phyloP scores from a whole-genome alignment of 2,329 filamentous ascomycete species.

The Talaromyces sp. region DNA sequence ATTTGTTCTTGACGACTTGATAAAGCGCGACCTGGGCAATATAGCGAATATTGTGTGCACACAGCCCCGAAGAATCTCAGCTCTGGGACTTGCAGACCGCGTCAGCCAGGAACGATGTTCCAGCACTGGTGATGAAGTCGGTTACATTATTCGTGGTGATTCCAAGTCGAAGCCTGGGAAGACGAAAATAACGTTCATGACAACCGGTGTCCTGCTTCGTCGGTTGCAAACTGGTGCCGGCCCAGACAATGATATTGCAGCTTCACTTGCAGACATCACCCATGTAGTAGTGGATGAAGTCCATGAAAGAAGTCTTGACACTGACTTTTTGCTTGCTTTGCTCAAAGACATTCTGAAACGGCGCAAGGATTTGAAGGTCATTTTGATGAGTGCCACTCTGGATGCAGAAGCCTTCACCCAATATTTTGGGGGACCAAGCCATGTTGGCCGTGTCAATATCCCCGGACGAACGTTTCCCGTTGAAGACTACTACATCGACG shows the following conservation, averaged over 20 bases:
- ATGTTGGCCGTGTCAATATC: slow-evolving; percentile 79
- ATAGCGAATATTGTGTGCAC: slow-evolving; percentile 90
- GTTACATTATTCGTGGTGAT: slow-evolving; percentile 87
- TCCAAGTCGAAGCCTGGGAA: slow-evolving; percentile 63
- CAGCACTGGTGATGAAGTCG: slow-evolving; percentile 77
- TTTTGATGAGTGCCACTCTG: slow-evolving; percentile 94
- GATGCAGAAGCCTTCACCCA: slow-evolving; percentile 78
- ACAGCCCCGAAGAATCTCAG: slow-evolving; percentile 89
- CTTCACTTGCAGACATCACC: slow-evolving; percentile 80
- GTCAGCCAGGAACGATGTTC: slow-evolving; percentile 88
- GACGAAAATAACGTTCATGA: slow-evolving; percentile 93
- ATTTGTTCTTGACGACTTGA: slow-evolving; percentile 89
- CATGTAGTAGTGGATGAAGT: slow-evolving; percentile 96
- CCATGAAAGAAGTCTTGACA: slow-evolving; percentile 90
- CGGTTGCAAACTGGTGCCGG: slow-evolving; percentile 87
- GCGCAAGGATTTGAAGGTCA: slow-evolving; percentile 75
- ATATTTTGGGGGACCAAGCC: slow-evolving; percentile 70
- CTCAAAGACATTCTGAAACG: slow-evolving; percentile 72
- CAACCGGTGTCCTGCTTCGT: slow-evolving; percentile 84
- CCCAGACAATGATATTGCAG: slow-evolving; percentile 69
- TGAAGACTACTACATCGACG: slow-evolving; percentile 82
- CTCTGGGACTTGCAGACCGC: slow-evolving; percentile 85
- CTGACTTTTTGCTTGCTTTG: slow-evolving; percentile 85
- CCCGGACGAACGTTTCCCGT: slow-evolving; percentile 86
- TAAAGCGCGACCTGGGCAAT: slow-evolving; percentile 66